Evolutionary conservation across 768 basidiomycete genomes (phyloP).

Genomic region (Suillus tomentosus): DNA sequence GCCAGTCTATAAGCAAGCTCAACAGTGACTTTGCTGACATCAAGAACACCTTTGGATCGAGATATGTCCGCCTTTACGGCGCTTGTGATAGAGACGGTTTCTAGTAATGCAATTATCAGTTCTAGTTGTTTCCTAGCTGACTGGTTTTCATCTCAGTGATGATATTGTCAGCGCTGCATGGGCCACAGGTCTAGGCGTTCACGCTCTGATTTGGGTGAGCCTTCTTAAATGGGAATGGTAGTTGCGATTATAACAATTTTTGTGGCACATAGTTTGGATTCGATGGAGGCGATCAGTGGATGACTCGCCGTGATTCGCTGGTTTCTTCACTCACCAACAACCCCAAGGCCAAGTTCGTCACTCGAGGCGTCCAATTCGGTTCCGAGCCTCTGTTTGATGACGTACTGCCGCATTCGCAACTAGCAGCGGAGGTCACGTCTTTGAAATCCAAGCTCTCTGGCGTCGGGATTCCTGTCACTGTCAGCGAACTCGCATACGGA

Average conservation of each 20-base stretch:
- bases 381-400: slow-evolving; percentile 68
- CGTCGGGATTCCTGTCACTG: slow-evolving; percentile 66
- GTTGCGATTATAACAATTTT: neutral
- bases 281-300: slow-evolving; percentile 48
- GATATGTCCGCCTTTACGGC: slow-evolving; percentile 61
- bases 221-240: neutral
- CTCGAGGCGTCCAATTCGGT: slow-evolving; percentile 68
- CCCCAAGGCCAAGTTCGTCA: slow-evolving; percentile 63
- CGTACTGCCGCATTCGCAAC: slow-evolving; percentile 49
- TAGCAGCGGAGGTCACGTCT: slow-evolving; percentile 51
- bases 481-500: slow-evolving; percentile 65
- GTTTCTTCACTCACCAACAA: slow-evolving; percentile 57
- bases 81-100: slow-evolving; percentile 41
- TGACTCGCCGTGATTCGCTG: slow-evolving; percentile 52
- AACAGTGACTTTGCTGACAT: slow-evolving; percentile 62
- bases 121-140: neutral
- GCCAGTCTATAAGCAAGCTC: slow-evolving; percentile 56
- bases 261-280: slow-evolving; percentile 37
- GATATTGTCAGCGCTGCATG: slow-evolving; percentile 70
- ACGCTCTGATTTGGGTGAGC: slow-evolving; percentile 72
- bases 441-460: slow-evolving; percentile 51
- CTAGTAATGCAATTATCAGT: slow-evolving; percentile 30
- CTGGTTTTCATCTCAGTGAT: slow-evolving; percentile 41
- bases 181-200: slow-evolving; percentile 67
- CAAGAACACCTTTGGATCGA: slow-evolving; percentile 55